A percentile compares a stretch with the other conserved stretches of the same genome.
Evolutionary conservation across 805 yeast species (phyloP).

Genomic region (Starmerella sirachaensis): DNA sequence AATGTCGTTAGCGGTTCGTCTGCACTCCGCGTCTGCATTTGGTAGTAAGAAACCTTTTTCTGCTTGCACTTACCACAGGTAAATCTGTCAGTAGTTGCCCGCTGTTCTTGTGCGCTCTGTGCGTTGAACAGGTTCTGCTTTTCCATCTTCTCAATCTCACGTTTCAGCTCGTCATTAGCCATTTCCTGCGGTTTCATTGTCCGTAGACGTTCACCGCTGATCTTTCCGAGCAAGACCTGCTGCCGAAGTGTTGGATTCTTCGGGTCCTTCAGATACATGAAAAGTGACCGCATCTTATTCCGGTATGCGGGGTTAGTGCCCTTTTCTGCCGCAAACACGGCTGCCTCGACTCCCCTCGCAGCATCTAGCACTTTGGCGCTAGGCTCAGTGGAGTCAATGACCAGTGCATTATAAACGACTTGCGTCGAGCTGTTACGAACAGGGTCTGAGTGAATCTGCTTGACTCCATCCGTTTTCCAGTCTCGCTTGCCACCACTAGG

Average conservation of each 20-base stretch:
- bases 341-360: conserved; percentile 62
- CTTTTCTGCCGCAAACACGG: conserved; percentile 49
- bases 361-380: conserved; percentile 49
- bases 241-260: conserved; percentile 75
- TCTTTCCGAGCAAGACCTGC: conserved; percentile 53
- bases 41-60: conserved; percentile 92
- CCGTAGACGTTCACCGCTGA: conserved; percentile 53
- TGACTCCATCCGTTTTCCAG: conserved; percentile 69
- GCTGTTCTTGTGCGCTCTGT: conserved; percentile 90
- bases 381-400: conserved; percentile 55
- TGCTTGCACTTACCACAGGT: conserved; percentile 97
- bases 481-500: conserved; percentile 29
- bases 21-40: conserved; percentile 95
- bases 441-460: conserved; percentile 56
- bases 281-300: conserved; percentile 73
- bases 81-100: conserved; percentile 93
- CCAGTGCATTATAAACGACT: conserved; percentile 81
- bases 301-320: conserved; percentile 51
- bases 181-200: conserved; percentile 85
- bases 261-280: conserved; percentile 77
- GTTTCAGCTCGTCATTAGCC: conserved; percentile 84
- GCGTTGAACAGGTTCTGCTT: conserved; percentile 89
- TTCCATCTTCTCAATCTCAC: conserved; percentile 73
- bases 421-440: conserved; percentile 75
- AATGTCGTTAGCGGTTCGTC: conserved; percentile 98